phyloP scores from a whole-genome alignment of 257 asterid species.

The Solanum arcanum region DNA sequence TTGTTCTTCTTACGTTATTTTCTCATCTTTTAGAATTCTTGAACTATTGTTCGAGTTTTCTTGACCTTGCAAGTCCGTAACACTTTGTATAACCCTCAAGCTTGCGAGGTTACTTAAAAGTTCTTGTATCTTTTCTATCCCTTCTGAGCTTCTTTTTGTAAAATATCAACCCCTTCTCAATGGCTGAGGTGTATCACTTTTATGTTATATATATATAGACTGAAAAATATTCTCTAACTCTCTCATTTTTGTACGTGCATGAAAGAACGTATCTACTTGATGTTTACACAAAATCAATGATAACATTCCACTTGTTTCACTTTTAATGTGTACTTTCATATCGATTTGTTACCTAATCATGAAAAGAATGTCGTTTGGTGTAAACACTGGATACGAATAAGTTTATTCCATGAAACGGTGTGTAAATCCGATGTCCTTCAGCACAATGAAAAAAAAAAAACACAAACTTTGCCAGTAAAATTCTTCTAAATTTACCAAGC shows the following conservation, averaged over 20 bases:
- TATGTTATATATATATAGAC: neutral
- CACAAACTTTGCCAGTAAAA: neutral
- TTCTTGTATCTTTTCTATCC: neutral
- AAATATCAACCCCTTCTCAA: neutral
- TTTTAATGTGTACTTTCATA: neutral
- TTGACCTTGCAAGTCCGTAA: neutral
- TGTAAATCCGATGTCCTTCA: neutral
- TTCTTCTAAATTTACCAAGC: neutral
- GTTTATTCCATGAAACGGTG: neutral
- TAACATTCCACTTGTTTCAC: neutral
- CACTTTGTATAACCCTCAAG: neutral
- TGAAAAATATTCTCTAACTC: too few species aligned
- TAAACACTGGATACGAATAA: neutral
- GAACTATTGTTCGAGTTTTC: neutral
- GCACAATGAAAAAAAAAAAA: neutral
- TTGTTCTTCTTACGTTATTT: neutral
- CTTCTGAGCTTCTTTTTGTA: neutral
- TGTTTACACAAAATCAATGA: neutral
- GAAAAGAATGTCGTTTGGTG: neutral
- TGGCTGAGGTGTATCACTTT: neutral
- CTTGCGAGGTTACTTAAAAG: neutral
- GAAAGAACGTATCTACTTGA: neutral
- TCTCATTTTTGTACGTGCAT: too few species aligned
- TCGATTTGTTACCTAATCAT: neutral
- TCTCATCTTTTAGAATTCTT: neutral